Base-by-base conservation (phyloP, 495 filamentous ascomycete genomes). In the Delitschia confertaspora region DNA sequence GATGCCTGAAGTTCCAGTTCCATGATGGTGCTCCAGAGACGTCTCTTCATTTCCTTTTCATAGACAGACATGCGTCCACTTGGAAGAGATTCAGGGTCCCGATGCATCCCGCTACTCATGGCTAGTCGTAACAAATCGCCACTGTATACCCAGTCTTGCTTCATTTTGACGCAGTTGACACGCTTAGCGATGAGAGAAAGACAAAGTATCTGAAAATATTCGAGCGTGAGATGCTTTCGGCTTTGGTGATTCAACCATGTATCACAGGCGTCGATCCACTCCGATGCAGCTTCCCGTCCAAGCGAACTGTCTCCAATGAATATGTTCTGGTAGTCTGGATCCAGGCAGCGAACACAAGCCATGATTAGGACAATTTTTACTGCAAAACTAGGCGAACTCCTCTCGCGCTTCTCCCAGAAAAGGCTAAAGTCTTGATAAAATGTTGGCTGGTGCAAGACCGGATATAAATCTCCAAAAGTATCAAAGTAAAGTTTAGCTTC, bases 251-350 rank as follows among this genome's bases (percentile, higher is more conserved):
- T 11, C 1, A 69, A 46, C 64, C 65, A 68, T 3, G 45, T 29
- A 31, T 67, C 65, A 10, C 59, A 55, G 2, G 51, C 47, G 18
- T 61, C 60, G 31, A 68, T 65, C 62, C 62, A 63, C 18, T 57
- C 35, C 5, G 48, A 47, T 8, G 65, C 65, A 19, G 51, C 57
- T 43, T 69, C 62, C 1, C 65, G 57, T 11, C 50, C 59, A 2
- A 59, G 26, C 2, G 65, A 61, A 37, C 60, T 65, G 40, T 64
- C 60, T 4, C 67, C 67, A 22, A 65, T 54, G 33, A 65, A 67
- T 9, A 27, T 26, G n/a, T 22, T 48, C 10, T 43, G 33, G 19
- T 39, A 19, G 16, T 43, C 33, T 0, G 22, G 6, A 7, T 18
- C 16, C 4, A 51, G 40, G 22, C 47, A 48, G 8, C 42, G 42